Evolutionary conservation across 148 eudicot genomes (phyloP).

Genomic region (Persicaria maculosa): DNA sequence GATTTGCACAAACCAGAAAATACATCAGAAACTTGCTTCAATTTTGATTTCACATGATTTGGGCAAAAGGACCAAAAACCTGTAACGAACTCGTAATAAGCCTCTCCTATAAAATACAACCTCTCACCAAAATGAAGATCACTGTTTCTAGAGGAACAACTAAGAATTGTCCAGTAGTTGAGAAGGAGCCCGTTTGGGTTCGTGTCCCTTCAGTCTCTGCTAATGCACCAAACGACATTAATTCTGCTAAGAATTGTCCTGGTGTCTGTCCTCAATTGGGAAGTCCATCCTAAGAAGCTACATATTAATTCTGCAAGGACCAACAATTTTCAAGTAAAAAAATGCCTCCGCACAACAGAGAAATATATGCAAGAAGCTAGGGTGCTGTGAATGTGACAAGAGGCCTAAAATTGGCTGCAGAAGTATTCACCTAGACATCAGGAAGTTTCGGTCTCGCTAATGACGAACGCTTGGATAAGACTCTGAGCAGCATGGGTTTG

Average conservation of each 20-base stretch:
- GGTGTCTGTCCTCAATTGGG: background rate
- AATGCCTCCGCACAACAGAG: background rate
- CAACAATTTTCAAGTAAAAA: background rate
- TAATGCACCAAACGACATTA: background rate
- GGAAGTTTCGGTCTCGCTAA: slow-evolving; percentile 54
- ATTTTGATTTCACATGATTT: background rate
- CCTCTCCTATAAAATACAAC: background rate
- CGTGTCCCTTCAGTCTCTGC: background rate
- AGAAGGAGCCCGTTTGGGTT: background rate
- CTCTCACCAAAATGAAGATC: background rate
- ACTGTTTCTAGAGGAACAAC: slow-evolving; percentile 2
- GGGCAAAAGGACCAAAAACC: slow-evolving; percentile 3
- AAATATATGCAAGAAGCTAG: background rate
- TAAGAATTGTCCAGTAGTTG: background rate
- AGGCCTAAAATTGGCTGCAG: background rate
- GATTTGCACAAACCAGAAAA: too few species aligned
- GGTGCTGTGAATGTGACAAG: background rate
- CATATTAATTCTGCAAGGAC: background rate
- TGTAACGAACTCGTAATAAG: background rate
- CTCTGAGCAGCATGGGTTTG: slow-evolving; percentile 92
- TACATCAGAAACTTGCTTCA: background rate
- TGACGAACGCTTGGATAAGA: slow-evolving; percentile 92
- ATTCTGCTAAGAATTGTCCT: background rate
- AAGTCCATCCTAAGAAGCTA: slow-evolving; percentile 2
- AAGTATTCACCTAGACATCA: slow-evolving; percentile 21